Base-by-base conservation (phyloP, 139 green algal genomes). In the Chlamydomonas sp. region DNA sequence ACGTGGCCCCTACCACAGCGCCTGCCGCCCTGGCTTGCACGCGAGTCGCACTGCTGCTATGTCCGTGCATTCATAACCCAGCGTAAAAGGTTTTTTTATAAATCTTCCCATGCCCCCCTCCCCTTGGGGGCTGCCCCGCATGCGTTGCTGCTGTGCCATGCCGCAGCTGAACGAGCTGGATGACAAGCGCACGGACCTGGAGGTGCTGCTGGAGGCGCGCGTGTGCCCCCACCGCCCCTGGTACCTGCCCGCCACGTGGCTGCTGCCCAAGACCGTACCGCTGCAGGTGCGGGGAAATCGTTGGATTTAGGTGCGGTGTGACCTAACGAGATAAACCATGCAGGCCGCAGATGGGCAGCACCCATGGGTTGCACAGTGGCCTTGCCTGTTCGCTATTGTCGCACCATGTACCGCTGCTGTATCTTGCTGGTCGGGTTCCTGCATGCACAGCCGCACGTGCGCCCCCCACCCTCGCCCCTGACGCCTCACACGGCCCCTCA, bases 181-280 rank as follows among this genome's bases (percentile, higher is more conserved):
- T 73, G n/a, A 20, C 31, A 63, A 63, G 83, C 83, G 83, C 83
- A 81, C 83, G 62, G 7, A 5, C 2, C 72, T 87, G 15, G 83
- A 87, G 72, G 5, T 87, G 62, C 15, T 76, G 5, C 8, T 81
- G 15, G 14, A 66, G 12, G 31, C 83, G 2, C 5, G 0, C 12
- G 62, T 87, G 62, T 2, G 3, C 57, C 83, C 72, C 7, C 83
- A 87, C 62, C 83, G 83, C 62, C 83, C 83, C 71, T 87, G 83
- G 83, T 87, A 73, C 73, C 83, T 86, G n/a, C 82, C 82, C 64
- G 82, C 60, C 61, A 86, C 71, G 20, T 86, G 82, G 82, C 82
- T 86, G 82, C 82, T 86, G 82, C 82, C 71, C 58, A 63, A n/a
- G 71, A 3, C 57, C n/a, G 3, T 79, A 5, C 63, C 58, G 8